Evolutionary conservation across 768 basidiomycete genomes (phyloP).

Genomic region (Amanita jacksonii): DNA sequence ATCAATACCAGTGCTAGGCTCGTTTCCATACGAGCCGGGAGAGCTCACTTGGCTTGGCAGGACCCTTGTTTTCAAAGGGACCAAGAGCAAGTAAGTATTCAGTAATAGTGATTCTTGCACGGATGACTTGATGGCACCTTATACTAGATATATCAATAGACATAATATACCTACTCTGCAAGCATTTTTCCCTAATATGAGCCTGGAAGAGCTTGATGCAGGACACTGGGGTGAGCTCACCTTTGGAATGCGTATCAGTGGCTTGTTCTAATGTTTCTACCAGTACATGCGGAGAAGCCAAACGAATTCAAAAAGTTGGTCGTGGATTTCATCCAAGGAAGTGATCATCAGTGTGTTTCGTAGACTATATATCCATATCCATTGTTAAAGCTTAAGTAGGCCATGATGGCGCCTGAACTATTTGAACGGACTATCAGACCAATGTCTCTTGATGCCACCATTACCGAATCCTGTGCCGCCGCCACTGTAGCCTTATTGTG

Average conservation of each 20-base stretch:
- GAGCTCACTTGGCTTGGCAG: constrained; percentile 46
- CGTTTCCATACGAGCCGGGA: constrained; percentile 63
- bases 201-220: constrained; percentile 55
- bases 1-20: constrained; percentile 59
- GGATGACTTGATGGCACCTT: too few relatives aligned
- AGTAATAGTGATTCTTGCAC: too few relatives aligned
- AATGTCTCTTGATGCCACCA: too few relatives aligned
- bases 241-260: constrained; percentile 17
- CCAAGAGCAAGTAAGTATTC: constrained; percentile 53
- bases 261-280: not conserved
- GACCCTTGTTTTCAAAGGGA: constrained; percentile 70
- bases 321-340: constrained; percentile 17
- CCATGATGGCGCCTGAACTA: too few relatives aligned
- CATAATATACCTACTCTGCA: constrained; percentile 53
- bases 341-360: not conserved
- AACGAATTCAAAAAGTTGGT: constrained; percentile 43
- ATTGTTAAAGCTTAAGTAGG: not conserved
- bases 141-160: constrained; percentile 64
- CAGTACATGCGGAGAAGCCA: constrained; percentile 79
- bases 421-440: too few relatives aligned
- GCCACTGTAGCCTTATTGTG: too few relatives aligned
- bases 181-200: constrained; percentile 66
- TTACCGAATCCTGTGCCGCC: too few relatives aligned
- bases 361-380: not conserved
- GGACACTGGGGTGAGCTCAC: constrained; percentile 97